These are phyloP conservation scores for Oenanthe javanica DNA, from an alignment of 140 eudicot genomes.

Conservation along the genomic window DNA sequence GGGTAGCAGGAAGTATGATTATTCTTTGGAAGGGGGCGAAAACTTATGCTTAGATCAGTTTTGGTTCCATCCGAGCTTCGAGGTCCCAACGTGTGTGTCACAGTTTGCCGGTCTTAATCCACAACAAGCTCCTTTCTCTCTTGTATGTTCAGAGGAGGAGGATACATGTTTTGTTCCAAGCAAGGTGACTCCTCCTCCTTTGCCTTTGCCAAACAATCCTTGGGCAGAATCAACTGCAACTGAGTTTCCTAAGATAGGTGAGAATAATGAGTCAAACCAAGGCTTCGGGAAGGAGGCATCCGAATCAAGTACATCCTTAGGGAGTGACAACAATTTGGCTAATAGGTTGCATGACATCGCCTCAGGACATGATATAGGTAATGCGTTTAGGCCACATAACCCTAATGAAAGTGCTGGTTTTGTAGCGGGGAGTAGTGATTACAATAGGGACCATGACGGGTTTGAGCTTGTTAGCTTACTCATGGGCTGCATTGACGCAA, in stretches of 20 bases:
- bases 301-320: conserved; percentile 63
- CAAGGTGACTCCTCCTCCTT: conserved; percentile 21
- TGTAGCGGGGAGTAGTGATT: conserved; percentile 20
- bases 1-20: conserved; percentile 35
- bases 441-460: conserved; percentile 44
- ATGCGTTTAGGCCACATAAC: conserved; percentile 47
- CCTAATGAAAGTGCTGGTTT: conserved; percentile 28
- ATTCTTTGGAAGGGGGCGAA: conserved; percentile 31
- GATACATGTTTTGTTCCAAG: conserved; percentile 40
- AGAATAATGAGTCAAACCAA: conserved; percentile 43
- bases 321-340: conserved; percentile 48
- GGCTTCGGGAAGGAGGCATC: conserved; percentile 47
- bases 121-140: conserved; percentile 46
- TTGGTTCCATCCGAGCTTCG: conserved; percentile 44
- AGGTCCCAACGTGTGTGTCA: conserved; percentile 14
- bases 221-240: conserved; percentile 62
- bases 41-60: conserved; percentile 38
- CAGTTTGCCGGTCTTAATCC: conserved; percentile 28
- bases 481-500: conserved; percentile 68
- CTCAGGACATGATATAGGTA: conserved; percentile 37
- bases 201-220: conserved; percentile 49
- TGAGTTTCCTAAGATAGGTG: conserved; percentile 53
- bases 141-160: conserved; percentile 44
- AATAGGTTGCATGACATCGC: conserved; percentile 25
- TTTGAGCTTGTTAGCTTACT: conserved; percentile 83